These are phyloP conservation scores for Blastobotrys apis DNA, from an alignment of 1,139 yeast species.

Conservation along the genomic window DNA sequence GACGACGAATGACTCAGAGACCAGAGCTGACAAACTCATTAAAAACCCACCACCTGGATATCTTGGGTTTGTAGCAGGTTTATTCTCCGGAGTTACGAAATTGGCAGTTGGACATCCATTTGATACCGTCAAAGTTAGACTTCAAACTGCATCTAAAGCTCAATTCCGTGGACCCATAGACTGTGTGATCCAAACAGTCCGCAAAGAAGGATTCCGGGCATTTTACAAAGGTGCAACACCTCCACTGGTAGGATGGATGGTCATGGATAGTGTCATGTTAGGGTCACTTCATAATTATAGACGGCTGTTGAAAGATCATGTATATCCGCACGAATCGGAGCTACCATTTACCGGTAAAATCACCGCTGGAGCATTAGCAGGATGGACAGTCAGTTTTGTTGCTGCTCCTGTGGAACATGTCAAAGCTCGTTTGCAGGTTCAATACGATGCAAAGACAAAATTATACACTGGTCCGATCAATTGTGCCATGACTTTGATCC, in stretches of 20 bases:
- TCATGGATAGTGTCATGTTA: constrained; percentile 81
- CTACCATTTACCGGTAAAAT: constrained; percentile 73
- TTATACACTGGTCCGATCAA: constrained; percentile 75
- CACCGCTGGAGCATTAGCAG: constrained; percentile 71
- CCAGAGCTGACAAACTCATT: too few species aligned
- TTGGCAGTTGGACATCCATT: constrained; percentile 92
- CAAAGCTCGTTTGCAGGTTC: constrained; percentile 85
- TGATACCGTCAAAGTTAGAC: constrained; percentile 82
- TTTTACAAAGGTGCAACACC: constrained; percentile 89
- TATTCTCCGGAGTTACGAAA: constrained; percentile 80
- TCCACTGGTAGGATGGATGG: constrained; percentile 87
- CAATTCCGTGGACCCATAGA: constrained; percentile 79
- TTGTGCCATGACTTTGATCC: constrained; percentile 48
- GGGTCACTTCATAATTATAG: constrained; percentile 81
- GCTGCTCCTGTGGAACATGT: constrained; percentile 93
- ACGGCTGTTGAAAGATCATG: constrained; percentile 56
- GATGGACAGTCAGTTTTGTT: constrained; percentile 86
- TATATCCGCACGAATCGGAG: constrained; percentile 53
- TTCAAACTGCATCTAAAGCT: constrained; percentile 74
- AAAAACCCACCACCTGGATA: constrained; percentile 21
- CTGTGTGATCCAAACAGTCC: constrained; percentile 66
- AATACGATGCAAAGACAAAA: constrained; percentile 72
- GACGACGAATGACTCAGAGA: constrained; percentile 13
- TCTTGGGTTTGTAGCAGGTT: constrained; percentile 78
- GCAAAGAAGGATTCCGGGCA: constrained; percentile 70